A percentile compares a stretch with the other conserved stretches of the same genome.
Conservation (phyloP, 495 filamentous ascomycete species). For the Acidiella bohemica region DNA sequence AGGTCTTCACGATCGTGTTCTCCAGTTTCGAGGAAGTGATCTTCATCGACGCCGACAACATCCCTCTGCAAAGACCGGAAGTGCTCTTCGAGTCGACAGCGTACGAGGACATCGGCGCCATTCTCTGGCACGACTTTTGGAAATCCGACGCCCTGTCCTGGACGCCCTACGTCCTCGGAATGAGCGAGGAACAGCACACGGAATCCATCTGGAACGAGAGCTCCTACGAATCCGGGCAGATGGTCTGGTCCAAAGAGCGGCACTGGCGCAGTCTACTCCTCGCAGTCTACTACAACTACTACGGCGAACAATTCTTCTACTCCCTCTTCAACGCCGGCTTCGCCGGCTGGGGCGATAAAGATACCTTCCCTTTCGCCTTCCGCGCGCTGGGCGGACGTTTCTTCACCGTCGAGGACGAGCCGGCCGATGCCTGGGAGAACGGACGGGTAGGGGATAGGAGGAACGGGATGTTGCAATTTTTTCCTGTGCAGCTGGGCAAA, state of each 20-base stretch:
- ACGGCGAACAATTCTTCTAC: constrained; percentile 47
- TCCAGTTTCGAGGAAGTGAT: constrained; percentile 11
- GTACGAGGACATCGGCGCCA: constrained; percentile 4
- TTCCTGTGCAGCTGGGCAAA: neutral
- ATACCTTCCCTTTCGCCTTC: constrained; percentile 36
- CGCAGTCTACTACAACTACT: constrained; percentile 50
- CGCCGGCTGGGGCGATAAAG: constrained; percentile 50
- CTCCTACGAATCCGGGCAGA: constrained; percentile 38
- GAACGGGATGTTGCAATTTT: constrained; percentile 6
- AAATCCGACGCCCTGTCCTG: constrained; percentile 4
- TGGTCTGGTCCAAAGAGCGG: constrained; percentile 42
- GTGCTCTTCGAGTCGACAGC: constrained; percentile 5
- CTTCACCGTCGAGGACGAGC: neutral
- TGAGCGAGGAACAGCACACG: constrained; percentile 23
- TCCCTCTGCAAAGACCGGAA: constrained; percentile 7
- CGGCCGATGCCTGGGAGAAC: neutral
- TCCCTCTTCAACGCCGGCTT: constrained; percentile 42
- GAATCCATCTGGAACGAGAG: constrained; percentile 15
- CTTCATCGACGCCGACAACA: constrained; percentile 14
- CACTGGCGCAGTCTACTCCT: constrained; percentile 42
- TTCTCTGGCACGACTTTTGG: constrained; percentile 9
- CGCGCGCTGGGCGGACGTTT: constrained; percentile 3
- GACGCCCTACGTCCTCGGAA: constrained; percentile 35
- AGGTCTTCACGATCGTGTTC: constrained; percentile 11
- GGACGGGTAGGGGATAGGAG: neutral